Evolutionary conservation across 768 basidiomycete genomes (phyloP).

Genomic region (Pisolithus microcarpus): DNA sequence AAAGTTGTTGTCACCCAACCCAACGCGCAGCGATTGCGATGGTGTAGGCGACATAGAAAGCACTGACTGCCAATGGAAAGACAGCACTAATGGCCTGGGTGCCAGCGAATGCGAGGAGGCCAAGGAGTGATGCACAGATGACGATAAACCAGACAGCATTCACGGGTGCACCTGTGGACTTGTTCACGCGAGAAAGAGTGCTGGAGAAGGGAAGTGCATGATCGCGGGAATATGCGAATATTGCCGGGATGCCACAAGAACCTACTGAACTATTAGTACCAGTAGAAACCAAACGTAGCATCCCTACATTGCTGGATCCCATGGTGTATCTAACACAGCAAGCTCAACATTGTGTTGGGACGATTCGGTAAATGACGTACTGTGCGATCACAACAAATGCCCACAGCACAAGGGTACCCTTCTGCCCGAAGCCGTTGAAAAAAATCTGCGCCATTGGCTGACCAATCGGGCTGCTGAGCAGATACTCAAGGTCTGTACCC

Average conservation of each 20-base stretch:
- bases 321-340: constrained; percentile 34
- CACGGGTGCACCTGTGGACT: constrained; percentile 28
- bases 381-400: constrained; percentile 44
- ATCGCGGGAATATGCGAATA: constrained; percentile 38
- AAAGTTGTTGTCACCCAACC: constrained; percentile 27
- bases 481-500: constrained; percentile 41
- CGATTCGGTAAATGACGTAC: constrained; percentile 20
- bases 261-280: constrained; percentile 30
- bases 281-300: neutral
- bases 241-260: constrained; percentile 36
- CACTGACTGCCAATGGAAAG: constrained; percentile 25
- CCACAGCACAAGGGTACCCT: constrained; percentile 44
- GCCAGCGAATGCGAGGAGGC: constrained; percentile 28
- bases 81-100: constrained; percentile 18
- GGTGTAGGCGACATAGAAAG: constrained; percentile 32
- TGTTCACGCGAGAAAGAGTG: constrained; percentile 31
- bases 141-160: constrained; percentile 37
- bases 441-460: constrained; percentile 45
- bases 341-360: neutral
- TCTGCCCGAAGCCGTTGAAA: constrained; percentile 36
- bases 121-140: constrained; percentile 23
- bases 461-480: constrained; percentile 31
- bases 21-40: constrained; percentile 32
- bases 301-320: constrained; percentile 39
- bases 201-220: constrained; percentile 32